Evolutionary conservation across 179 eudicot genomes (phyloP), one percentile per base, ranked within the genome.

Genomic region (Spergularia azorica): DNA sequence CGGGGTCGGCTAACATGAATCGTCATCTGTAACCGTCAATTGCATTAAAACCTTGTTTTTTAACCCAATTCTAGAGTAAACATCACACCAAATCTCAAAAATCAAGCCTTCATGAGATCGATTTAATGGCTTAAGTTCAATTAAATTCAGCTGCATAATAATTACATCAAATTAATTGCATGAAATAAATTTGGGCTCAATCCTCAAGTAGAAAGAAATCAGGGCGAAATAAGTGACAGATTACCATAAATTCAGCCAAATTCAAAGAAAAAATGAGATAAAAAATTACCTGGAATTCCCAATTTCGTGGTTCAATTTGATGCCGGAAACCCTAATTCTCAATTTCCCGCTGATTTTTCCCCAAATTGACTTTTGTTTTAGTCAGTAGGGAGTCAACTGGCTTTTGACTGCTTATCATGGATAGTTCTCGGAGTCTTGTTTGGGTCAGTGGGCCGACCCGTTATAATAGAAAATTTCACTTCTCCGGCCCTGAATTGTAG

Each of bases 261-360:
- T 70, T 13, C 9, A 2, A 38, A 9, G 73, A 3, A 15, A 54
- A 70, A 70, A 32, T 36, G 26, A 10, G 15, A 54, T 48, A 55
- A 8, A 70, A 36, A 61, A 32, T 14, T 26, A 32, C 74, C 50
- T 54, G 3, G 9, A 55, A 14, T 26, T 60, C 9, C 43, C 61
- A 10, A 26, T 7, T 54, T 54, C 43, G 26, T 14, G 50, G 55
- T 55, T 70, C 48, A 54, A 70, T 70, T 70, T 56, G 72, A n/a
- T 41, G 72, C 62, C 32, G 48, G 15, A n/a, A 55, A 70, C 74
- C 63, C 74, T 70, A 70, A 70, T 55, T 70, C 21, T 14, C 36
- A 9, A 51, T 51, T 50, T 51, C 20, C 11, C 26, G n/a, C 17
- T 50, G 38, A 0, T 9, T 3, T 67, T 67, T 48, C 17, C 9